Conservation (phyloP, 768 basidiomycete species). For the Auricularia heimuer region DNA sequence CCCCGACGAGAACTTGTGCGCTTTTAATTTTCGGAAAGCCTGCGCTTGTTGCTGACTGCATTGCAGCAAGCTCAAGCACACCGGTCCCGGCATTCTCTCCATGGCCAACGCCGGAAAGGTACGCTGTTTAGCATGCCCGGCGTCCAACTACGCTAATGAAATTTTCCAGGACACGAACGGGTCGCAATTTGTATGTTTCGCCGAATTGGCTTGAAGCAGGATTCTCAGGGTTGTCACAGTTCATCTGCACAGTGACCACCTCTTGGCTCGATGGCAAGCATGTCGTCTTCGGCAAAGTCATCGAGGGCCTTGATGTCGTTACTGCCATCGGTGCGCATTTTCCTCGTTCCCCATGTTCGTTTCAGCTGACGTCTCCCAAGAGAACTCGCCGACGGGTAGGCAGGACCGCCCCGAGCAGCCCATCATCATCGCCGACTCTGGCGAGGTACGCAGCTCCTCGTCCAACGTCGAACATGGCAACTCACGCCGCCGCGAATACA, state of each 20-base stretch:
- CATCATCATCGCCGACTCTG: constrained; percentile 72
- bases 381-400: constrained; percentile 59
- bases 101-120: constrained; percentile 75
- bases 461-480: background rate
- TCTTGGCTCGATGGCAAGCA: constrained; percentile 89
- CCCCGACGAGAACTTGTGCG: constrained; percentile 90
- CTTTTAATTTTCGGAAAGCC: constrained; percentile 13
- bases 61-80: constrained; percentile 87
- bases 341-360: constrained; percentile 2
- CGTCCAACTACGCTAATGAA: background rate
- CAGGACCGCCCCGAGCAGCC: constrained; percentile 69
- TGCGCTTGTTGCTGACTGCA: background rate
- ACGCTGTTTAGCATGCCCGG: background rate
- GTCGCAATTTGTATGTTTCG: constrained; percentile 70
- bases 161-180: constrained; percentile 83
- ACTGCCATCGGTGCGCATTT: constrained; percentile 50
- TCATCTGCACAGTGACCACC: constrained; percentile 83
- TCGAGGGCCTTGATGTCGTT: constrained; percentile 90
- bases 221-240: constrained; percentile 35
- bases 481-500: constrained; percentile 6
- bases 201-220: too few species aligned
- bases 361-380: constrained; percentile 28
- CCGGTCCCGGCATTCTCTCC: constrained; percentile 74
- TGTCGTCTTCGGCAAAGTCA: constrained; percentile 86
- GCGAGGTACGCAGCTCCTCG: constrained; percentile 53